Evolutionary conservation across 2,329 filamentous ascomycete genomes (phyloP), one percentile per base, ranked within the genome.

Genomic region (Karstenula rhodostoma): DNA sequence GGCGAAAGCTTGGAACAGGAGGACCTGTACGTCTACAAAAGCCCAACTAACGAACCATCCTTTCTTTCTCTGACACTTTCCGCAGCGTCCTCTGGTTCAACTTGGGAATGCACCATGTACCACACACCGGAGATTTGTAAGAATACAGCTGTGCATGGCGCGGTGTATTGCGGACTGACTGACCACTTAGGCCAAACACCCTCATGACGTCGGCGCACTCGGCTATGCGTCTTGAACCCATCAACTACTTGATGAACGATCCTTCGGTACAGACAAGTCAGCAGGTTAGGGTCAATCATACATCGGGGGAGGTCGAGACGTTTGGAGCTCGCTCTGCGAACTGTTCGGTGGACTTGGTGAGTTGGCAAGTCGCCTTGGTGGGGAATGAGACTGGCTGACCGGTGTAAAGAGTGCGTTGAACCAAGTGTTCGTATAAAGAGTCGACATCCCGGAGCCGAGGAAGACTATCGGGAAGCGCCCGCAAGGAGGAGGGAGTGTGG

Each of bases 71-170:
- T 59, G 22, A 56, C 0, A 13, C 42, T 44, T 12, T 8, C n/a
- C 10, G 40, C 73, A 60, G 69, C 79, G 81, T 84, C 2, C 61
- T 84, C 4, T 85, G 82, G 77, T 80, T 85, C 65, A 85, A 85
- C 65, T 71, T 85, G 9, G 83, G 83, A 47, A 82, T 83, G 72
- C 83, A 85, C 66, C 83, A 85, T 64, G 77, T 83, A 23, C 83
- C 82, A 1, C 75, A 77, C 27, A 74, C 75, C 2, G 70, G 68
- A 37, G 72, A 75, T 54, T 69, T 86, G 13, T 55, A 46, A 47
- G 52, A 35, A 4, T 2, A 47, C n/a, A 17, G 25, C 4, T n/a
- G 17, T 13, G 17, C 25, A 8, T 17, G 4, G 2, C 2, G 22
- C 10, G 12, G 44, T 47, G 19, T 9, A 9, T 8, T 13, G 25